Evolutionary conservation across 2,329 filamentous ascomycete genomes (phyloP).

Genomic region (Aspergillus puulaauensis): DNA sequence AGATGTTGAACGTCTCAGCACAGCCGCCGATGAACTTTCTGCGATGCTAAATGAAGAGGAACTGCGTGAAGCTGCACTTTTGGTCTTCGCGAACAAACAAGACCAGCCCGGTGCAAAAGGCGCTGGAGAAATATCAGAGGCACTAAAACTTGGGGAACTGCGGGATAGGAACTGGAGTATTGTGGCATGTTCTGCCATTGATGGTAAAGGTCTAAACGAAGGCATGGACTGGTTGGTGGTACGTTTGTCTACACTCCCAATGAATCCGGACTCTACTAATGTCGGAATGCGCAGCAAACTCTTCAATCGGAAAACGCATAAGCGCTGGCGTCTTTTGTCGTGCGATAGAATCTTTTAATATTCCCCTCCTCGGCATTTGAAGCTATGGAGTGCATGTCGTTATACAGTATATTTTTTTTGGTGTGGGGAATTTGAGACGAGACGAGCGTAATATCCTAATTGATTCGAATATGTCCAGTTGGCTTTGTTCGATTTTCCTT

Average conservation of each 20-base stretch:
- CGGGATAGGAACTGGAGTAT: constrained; percentile 99
- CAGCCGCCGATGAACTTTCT: constrained; percentile 85
- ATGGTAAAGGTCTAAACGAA: constrained; percentile 90
- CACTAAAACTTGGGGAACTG: constrained; percentile 82
- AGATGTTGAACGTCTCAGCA: constrained; percentile 91
- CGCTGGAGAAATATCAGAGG: constrained; percentile 94
- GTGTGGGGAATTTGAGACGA: constrained; percentile 20
- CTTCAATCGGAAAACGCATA: constrained; percentile 46
- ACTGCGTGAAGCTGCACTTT: constrained; percentile 82
- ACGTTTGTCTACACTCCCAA: constrained; percentile 33
- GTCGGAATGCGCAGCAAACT: constrained; percentile 36
- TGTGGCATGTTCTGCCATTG: constrained; percentile 93
- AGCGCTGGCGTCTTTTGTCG: constrained; percentile 29
- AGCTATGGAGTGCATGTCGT: constrained; percentile 30
- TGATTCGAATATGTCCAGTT: constrained; percentile 16
- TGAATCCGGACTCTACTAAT: constrained; percentile 12
- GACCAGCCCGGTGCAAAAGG: constrained; percentile 96
- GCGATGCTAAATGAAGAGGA: constrained; percentile 98
- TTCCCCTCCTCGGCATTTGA: constrained; percentile 24
- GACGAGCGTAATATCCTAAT: constrained; percentile 37
- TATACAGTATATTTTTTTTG: constrained; percentile 34
- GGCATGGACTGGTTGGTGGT: constrained; percentile 99
- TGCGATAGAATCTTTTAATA: constrained; percentile 34
- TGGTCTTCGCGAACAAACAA: constrained; percentile 99
- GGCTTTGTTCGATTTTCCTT: constrained; percentile 6